Percentiles rank a stretch among this genome's conserved stretches.
Conservation (phyloP, 2,329 filamentous ascomycete genomes). For the Nemania bipapillata region DNA sequence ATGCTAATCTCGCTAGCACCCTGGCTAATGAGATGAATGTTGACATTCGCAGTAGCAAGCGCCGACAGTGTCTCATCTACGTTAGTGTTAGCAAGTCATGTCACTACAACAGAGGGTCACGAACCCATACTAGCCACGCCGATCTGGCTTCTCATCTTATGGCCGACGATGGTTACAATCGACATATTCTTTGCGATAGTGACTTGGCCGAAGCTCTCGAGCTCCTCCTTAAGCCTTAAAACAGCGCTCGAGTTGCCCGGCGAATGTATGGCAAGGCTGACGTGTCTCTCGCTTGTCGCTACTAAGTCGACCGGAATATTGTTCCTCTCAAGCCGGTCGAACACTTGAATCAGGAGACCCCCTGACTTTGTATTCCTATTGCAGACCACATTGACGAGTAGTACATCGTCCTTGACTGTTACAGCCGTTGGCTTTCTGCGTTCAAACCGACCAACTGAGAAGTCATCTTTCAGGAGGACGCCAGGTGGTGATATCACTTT, state of each 20-base stretch:
- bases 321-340: conserved; percentile 47
- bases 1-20: conserved; percentile 50
- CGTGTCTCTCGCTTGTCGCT: conserved; percentile 49
- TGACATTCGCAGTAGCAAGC: conserved; percentile 46
- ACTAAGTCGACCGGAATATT: conserved; percentile 48
- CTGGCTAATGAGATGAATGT: conserved; percentile 49
- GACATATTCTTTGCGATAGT: conserved; percentile 45
- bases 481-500: conserved; percentile 41
- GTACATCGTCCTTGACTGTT: conserved; percentile 48
- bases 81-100: conserved; percentile 18
- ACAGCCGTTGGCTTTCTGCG: conserved; percentile 48
- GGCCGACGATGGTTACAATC: conserved; percentile 49
- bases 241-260: conserved; percentile 42
- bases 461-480: conserved; percentile 49
- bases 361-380: conserved; percentile 49
- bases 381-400: conserved; percentile 48
- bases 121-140: conserved; percentile 47
- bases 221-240: conserved; percentile 45
- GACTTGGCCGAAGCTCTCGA: conserved; percentile 47
- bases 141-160: conserved; percentile 50
- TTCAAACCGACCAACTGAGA: conserved; percentile 46
- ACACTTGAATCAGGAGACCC: conserved; percentile 47
- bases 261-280: conserved; percentile 47
- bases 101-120: background rate
- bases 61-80: conserved; percentile 47